Percentiles rank a stretch among this genome's conserved stretches.
Conservation (phyloP, 2,329 filamentous ascomycete species). For the Escovopsis weberi region DNA sequence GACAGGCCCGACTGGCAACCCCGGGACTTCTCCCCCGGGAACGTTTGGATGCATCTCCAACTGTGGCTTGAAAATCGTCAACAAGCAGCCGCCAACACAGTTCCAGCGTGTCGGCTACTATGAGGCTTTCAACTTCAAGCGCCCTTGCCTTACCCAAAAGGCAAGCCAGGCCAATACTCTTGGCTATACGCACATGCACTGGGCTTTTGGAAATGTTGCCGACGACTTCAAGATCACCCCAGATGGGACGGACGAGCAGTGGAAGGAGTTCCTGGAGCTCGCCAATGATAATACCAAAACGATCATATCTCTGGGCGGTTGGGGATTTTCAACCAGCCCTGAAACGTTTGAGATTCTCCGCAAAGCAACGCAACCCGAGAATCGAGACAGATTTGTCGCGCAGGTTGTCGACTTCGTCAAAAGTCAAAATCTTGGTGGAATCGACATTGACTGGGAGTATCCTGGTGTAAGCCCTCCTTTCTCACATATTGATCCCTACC, state of each 20-base stretch:
- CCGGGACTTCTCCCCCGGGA: conserved; percentile 1
- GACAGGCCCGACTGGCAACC: neutral
- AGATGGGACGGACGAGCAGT: conserved; percentile 11
- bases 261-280: conserved; percentile 10
- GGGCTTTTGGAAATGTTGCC: conserved; percentile 18
- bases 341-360: conserved; percentile 12
- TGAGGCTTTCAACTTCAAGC: conserved; percentile 5
- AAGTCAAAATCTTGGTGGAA: conserved; percentile 25
- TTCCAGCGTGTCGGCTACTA: conserved; percentile 12
- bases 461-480: conserved; percentile 14
- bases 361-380: conserved; percentile 11
- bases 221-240: conserved; percentile 7
- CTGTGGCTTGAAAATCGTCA: conserved; percentile 11
- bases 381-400: conserved; percentile 19
- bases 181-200: conserved; percentile 11
- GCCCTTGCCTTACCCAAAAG: conserved; percentile 4
- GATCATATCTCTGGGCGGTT: conserved; percentile 16
- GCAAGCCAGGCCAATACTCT: conserved; percentile 9
- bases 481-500: too few relatives aligned
- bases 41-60: conserved; percentile 9
- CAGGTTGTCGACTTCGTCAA: conserved; percentile 24
- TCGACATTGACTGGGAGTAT: conserved; percentile 33
- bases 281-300: conserved; percentile 10
- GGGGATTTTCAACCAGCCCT: conserved; percentile 12
- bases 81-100: conserved; percentile 1